Percentiles rank a stretch among this genome's conserved stretches.
Evolutionary conservation across 768 basidiomycete species (phyloP).

Genomic region (Calvatia gigantea): DNA sequence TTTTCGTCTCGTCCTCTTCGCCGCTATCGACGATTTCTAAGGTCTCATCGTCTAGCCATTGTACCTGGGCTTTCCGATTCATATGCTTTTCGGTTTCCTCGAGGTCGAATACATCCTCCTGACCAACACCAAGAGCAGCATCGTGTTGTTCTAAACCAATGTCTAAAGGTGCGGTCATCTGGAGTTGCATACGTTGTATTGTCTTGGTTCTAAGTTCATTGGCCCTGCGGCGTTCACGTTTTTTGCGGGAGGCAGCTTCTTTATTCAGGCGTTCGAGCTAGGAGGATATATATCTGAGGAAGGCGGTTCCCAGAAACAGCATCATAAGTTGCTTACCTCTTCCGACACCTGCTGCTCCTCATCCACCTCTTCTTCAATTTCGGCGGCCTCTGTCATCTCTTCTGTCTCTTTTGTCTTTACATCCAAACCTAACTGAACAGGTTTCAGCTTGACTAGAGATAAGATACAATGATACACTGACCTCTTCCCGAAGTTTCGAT

Average conservation of each 20-base stretch:
- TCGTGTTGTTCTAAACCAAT: slow-evolving; percentile 88
- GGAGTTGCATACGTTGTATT: slow-evolving; percentile 92
- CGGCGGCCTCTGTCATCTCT: slow-evolving; percentile 71
- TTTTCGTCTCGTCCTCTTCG: slow-evolving; percentile 19
- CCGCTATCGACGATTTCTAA: slow-evolving; percentile 42
- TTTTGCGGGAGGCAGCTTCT: slow-evolving; percentile 68
- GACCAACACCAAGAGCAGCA: slow-evolving; percentile 63
- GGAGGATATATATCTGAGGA: slow-evolving; percentile 9
- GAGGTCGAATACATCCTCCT: slow-evolving; percentile 89
- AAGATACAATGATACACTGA: slow-evolving; percentile 26
- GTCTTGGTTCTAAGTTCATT: slow-evolving; percentile 89
- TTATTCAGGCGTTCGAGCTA: slow-evolving; percentile 83
- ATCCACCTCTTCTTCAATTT: slow-evolving; percentile 66
- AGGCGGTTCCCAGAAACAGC: background rate
- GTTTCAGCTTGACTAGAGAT: background rate
- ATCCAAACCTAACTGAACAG: slow-evolving; percentile 73
- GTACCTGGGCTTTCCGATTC: slow-evolving; percentile 36
- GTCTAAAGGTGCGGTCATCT: slow-evolving; percentile 97
- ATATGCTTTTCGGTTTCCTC: slow-evolving; percentile 48
- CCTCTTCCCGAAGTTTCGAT: slow-evolving; percentile 82
- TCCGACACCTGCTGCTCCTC: slow-evolving; percentile 88
- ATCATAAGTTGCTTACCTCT: slow-evolving; percentile 57
- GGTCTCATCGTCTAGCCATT: slow-evolving; percentile 38
- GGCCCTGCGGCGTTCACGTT: slow-evolving; percentile 77
- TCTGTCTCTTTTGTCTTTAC: slow-evolving; percentile 69